phyloP scores from a whole-genome alignment of 768 basidiomycete species.

The Strobilomyces echinocephalus region DNA sequence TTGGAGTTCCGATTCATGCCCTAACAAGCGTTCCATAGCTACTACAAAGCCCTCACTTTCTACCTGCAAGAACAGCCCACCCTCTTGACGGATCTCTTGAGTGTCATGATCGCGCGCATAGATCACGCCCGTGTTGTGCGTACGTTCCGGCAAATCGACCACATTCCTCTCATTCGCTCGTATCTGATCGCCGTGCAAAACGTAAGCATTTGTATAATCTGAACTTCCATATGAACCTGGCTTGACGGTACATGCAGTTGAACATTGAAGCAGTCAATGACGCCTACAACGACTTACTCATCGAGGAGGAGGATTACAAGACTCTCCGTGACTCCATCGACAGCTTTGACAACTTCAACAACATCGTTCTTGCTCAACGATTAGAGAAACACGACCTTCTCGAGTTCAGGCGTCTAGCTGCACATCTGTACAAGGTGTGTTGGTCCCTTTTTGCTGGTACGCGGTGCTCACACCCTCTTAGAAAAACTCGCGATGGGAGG shows the following conservation, averaged over 20 bases:
- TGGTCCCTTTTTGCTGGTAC: not conserved
- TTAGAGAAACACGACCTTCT: slow-evolving; percentile 87
- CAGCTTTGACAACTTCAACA: slow-evolving; percentile 98
- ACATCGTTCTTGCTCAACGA: slow-evolving; percentile 76
- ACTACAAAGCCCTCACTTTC: slow-evolving; percentile 93
- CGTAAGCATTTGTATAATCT: slow-evolving; percentile 39
- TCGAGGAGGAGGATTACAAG: slow-evolving; percentile 99
- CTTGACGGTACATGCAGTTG: slow-evolving; percentile 47
- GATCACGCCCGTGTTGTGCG: slow-evolving; percentile 94
- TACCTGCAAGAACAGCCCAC: slow-evolving; percentile 93
- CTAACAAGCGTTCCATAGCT: slow-evolving; percentile 42
- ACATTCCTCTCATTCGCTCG: slow-evolving; percentile 90
- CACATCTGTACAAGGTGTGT: slow-evolving; percentile 88
- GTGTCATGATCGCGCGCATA: slow-evolving; percentile 88
- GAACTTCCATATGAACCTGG: not conserved
- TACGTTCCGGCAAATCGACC: slow-evolving; percentile 92
- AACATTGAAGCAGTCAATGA: slow-evolving; percentile 98
- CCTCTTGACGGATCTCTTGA: slow-evolving; percentile 87
- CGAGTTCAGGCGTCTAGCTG: slow-evolving; percentile 92
- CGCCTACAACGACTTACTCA: slow-evolving; percentile 95
- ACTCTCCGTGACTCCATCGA: slow-evolving; percentile 97
- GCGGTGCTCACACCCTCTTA: slow-evolving; percentile 24
- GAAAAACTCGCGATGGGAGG: slow-evolving; percentile 97
- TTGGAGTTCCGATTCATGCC: not conserved
- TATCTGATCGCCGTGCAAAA: slow-evolving; percentile 97